These are phyloP conservation scores for Botryotinia calthae DNA, from an alignment of 2,329 filamentous ascomycete species.

Conservation along the genomic window DNA sequence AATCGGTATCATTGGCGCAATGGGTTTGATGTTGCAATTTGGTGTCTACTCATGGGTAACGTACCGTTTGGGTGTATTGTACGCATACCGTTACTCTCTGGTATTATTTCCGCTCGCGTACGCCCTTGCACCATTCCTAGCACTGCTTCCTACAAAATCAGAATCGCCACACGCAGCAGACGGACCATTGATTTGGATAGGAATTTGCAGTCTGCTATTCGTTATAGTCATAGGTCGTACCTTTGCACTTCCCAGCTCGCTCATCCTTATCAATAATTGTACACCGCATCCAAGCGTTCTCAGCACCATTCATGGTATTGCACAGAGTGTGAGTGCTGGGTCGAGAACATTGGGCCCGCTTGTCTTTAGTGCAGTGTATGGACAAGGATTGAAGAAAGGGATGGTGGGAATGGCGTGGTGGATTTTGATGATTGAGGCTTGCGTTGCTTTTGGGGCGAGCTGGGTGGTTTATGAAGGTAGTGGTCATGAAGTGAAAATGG, in stretches of 20 bases:
- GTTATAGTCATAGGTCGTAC: not conserved
- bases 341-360: not conserved
- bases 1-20: not conserved
- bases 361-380: not conserved
- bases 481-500: conserved; percentile 9
- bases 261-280: conserved; percentile 1
- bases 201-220: not conserved
- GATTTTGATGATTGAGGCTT: not conserved
- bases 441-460: not conserved
- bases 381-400: not conserved
- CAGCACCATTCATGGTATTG: not conserved
- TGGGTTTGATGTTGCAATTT: not conserved
- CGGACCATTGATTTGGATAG: not conserved
- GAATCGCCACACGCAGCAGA: not conserved
- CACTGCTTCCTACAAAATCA: not conserved
- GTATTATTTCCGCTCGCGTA: not conserved
- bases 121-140: not conserved
- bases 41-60: conserved; percentile 4
- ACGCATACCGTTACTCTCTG: not conserved
- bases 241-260: conserved; percentile 1
- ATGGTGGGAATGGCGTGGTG: conserved; percentile 1
- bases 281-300: not conserved
- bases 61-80: not conserved
- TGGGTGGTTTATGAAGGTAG: conserved; percentile 4
- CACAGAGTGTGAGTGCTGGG: not conserved